A percentile compares a stretch with the other conserved stretches of the same genome.
Evolutionary conservation across 306 rosid genomes (phyloP).

Genomic region (Quercus variabilis): DNA sequence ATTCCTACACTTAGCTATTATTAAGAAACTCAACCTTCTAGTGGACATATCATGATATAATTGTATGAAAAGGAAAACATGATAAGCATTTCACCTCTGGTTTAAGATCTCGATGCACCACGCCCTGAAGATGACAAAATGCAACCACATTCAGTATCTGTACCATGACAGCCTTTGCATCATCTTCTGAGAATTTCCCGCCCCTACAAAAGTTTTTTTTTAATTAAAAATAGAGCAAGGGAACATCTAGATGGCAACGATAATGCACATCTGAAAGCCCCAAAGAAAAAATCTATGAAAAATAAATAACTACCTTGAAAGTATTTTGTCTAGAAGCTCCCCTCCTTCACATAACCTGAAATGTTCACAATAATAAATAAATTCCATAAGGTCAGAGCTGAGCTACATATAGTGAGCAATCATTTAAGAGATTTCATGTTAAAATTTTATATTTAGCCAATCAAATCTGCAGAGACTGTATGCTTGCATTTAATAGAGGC

Average conservation of each 20-base stretch:
- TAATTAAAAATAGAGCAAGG: conserved; percentile 1
- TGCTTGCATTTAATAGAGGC: neutral
- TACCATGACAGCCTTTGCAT: conserved; percentile 91
- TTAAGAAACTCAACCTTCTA: neutral
- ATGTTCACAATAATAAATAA: conserved; percentile 6
- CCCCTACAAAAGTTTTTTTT: conserved; percentile 43
- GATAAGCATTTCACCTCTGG: conserved; percentile 70
- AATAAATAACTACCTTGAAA: conserved; percentile 67
- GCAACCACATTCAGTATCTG: conserved; percentile 91
- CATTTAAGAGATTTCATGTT: neutral
- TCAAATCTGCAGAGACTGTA: neutral
- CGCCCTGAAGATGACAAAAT: conserved; percentile 99
- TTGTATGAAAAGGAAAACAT: conserved; percentile 11
- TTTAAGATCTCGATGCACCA: conserved; percentile 99
- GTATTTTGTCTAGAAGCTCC: conserved; percentile 93
- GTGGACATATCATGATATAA: conserved; percentile 9
- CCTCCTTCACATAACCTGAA: conserved; percentile 99
- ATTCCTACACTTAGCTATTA: conserved; percentile 9
- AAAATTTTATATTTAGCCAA: neutral
- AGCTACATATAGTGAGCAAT: neutral
- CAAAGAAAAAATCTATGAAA: neutral
- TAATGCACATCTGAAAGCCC: conserved; percentile 13
- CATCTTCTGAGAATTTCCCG: conserved; percentile 96
- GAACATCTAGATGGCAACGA: conserved; percentile 13
- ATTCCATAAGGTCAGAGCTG: neutral